A percentile compares a stretch with the other conserved stretches of the same genome.
phyloP scores from a whole-genome alignment of 179 eudicot species.

The Carnegiea gigantea region DNA sequence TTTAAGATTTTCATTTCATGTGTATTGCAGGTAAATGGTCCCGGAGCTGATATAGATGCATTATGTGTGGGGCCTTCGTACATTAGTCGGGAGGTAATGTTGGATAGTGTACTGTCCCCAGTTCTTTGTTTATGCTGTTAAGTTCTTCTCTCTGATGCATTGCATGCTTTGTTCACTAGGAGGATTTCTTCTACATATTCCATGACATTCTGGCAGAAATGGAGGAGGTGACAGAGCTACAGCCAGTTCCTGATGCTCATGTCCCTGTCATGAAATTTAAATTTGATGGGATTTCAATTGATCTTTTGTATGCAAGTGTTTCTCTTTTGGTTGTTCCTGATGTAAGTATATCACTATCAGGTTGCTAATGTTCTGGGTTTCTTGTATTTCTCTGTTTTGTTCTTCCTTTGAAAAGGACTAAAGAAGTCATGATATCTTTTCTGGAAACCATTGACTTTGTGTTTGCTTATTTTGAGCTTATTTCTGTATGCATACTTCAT shows the following conservation, averaged over 20 bases:
- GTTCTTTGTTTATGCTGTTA: neutral
- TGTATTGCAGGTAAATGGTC: conserved; percentile 76
- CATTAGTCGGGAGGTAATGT: conserved; percentile 71
- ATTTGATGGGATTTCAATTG: conserved; percentile 75
- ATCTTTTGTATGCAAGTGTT: conserved; percentile 84
- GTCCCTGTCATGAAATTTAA: conserved; percentile 96
- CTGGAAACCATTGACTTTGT: neutral
- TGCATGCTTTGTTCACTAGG: conserved; percentile 36
- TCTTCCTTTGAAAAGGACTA: neutral
- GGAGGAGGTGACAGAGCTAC: conserved; percentile 82
- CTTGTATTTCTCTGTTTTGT: neutral
- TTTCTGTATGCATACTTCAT: neutral
- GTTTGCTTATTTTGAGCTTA: too few species aligned
- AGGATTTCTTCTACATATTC: conserved; percentile 72
- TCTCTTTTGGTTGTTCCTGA: conserved; percentile 79
- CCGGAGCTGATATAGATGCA: conserved; percentile 93
- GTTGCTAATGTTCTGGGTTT: neutral
- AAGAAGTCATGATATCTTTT: neutral
- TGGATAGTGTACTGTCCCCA: neutral
- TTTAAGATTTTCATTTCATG: neutral
- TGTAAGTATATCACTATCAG: conserved; percentile 44
- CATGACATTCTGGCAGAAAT: conserved; percentile 57
- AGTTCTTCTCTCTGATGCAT: conserved; percentile 1
- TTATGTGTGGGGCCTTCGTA: conserved; percentile 89
- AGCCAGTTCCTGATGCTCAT: conserved; percentile 93